Percentiles rank a stretch among this genome's conserved stretches.
Conservation (phyloP, 208 protist genomes). For the Leishmania aethiopica region DNA sequence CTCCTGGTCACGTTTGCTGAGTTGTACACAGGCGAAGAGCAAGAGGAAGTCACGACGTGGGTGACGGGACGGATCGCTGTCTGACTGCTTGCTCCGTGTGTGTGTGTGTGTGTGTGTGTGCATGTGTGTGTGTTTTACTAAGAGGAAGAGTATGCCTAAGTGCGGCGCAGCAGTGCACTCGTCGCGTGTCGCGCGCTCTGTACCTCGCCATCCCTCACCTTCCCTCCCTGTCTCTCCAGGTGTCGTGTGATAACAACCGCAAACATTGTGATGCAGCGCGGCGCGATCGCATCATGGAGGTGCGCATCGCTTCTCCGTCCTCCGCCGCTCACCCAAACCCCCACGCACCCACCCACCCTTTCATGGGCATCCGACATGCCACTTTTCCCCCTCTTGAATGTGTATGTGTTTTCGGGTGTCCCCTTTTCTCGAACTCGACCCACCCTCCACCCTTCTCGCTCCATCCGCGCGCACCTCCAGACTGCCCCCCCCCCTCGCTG, state of each 20-base stretch:
- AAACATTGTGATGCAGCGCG: not conserved
- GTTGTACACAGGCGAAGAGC: not conserved
- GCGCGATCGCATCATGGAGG: not conserved
- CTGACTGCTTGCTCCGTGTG: not conserved
- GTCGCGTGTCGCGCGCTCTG: not conserved
- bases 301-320: not conserved
- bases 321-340: conserved; percentile 5
- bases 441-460: not conserved
- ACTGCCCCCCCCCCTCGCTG: not conserved
- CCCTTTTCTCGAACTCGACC: not conserved
- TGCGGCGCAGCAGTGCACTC: not conserved
- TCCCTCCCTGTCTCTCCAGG: not conserved
- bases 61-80: not conserved
- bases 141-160: not conserved
- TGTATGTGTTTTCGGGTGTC: not conserved
- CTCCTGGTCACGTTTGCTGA: not conserved
- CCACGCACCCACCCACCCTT: not conserved
- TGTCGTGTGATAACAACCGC: not conserved
- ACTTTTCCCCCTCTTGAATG: not conserved
- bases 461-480: not conserved
- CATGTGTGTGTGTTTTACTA: not conserved
- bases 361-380: not conserved
- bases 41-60: not conserved
- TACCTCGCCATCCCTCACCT: not conserved
- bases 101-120: not conserved